Percentiles rank a stretch among this genome's conserved stretches.
Evolutionary conservation across 176 grass and related monocot genomes (phyloP).

Genomic region (Metroxylon sagu): DNA sequence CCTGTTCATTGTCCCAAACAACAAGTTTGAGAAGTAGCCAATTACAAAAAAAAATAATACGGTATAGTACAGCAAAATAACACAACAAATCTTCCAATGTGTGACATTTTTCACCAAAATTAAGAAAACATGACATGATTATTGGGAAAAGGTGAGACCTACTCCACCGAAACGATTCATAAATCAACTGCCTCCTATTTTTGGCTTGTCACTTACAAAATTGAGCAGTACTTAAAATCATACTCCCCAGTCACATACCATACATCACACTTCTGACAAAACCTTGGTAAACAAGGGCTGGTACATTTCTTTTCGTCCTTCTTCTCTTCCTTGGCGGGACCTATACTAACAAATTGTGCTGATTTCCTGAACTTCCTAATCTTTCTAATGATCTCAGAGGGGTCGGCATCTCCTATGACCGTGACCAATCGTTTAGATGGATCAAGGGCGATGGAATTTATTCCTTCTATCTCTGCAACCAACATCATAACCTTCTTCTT

Average conservation of each 20-base stretch:
- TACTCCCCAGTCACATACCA: background rate
- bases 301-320: background rate
- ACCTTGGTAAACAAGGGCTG: background rate
- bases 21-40: too few species aligned
- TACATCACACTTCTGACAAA: background rate
- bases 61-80: too few species aligned
- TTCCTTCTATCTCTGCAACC: slow-evolving; percentile 2
- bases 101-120: too few species aligned
- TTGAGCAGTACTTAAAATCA: background rate
- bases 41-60: too few species aligned
- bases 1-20: too few species aligned
- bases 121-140: too few species aligned
- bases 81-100: too few species aligned
- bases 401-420: background rate
- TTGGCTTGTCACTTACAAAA: background rate
- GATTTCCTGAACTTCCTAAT: slow-evolving; percentile 1
- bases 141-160: too few species aligned
- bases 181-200: too few species aligned
- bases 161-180: too few species aligned
- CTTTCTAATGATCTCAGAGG: slow-evolving; percentile 2
- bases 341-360: background rate
- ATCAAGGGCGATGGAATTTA: background rate
- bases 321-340: background rate
- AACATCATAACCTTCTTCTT: slow-evolving; percentile 1
- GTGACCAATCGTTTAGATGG: background rate